Base-by-base conservation (phyloP, 2,329 filamentous ascomycete genomes). In the Ophiostoma piceae region DNA sequence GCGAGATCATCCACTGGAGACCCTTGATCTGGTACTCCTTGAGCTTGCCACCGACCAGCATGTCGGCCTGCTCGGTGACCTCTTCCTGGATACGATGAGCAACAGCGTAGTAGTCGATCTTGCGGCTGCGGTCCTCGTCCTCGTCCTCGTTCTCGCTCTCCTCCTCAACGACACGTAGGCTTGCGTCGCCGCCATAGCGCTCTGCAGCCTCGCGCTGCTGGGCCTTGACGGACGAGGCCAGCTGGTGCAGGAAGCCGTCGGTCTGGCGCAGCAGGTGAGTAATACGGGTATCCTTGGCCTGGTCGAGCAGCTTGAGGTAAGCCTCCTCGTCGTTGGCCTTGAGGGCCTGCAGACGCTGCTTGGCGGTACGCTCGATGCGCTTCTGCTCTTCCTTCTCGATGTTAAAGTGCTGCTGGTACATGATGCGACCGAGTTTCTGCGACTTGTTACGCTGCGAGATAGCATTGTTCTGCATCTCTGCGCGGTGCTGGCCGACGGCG, bases 351-450 rank as follows among this genome's bases (percentile, higher is more conserved):
- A 99, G 89, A 97, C 95, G 95, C 80, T 99, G 95, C 84, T 99
- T 99, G 73, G 95, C 95, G 11, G 94, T 99, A 73, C 95, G 88
- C 82, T 99, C 95, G 74, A 99, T 91, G 73, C 95, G 92, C 83
- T 97, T 98, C 85, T 98, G 94, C 82, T 99, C 95, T 84, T 99
- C 95, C 82, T 97, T 97, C 79, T 99, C 95, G 78, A 99, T 98
- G 78, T 94, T 92, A 80, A 94, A 91, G 79, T 99, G 95, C 72
- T 97, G 94, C 70, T 85, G 82, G 73, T 91, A 86, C 92, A 98
- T 97, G 79, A 94, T 86, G 70, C 92, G 91, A 74, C 93, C 92
- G 68, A 98, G 86, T 81, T 96, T 97, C 79, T 92, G 88, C 73
- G 90, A 86, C 76, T 95, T 94, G 76, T 83, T 86, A 74, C 87